A percentile compares a stretch with the other conserved stretches of the same genome.
Conservation (phyloP, 768 basidiomycete genomes). For the Butyriboletus loyo region DNA sequence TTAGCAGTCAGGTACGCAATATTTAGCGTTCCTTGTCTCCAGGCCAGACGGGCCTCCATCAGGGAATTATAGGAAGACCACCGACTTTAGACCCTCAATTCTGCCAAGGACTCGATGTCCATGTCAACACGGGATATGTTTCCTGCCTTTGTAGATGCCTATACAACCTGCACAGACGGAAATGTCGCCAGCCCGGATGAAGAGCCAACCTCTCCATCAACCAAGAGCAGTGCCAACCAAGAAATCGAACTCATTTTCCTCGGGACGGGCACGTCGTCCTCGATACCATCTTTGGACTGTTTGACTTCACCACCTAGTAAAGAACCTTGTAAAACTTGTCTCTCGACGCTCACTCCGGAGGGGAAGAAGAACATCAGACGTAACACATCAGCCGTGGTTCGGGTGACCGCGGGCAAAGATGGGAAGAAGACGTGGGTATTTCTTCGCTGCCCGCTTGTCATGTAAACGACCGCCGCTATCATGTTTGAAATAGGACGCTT, state of each 20-base stretch:
- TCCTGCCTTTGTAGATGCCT: neutral
- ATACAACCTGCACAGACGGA: neutral
- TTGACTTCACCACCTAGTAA: constrained; percentile 62
- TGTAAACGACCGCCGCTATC: neutral
- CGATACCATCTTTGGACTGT: constrained; percentile 68
- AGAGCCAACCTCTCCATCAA: neutral
- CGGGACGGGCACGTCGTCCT: constrained; percentile 79
- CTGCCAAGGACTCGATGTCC: neutral
- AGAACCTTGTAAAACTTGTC: constrained; percentile 58
- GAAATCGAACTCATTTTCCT: constrained; percentile 70
- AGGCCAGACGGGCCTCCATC: neutral
- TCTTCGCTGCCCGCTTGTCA: neutral
- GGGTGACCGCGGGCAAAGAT: constrained; percentile 39
- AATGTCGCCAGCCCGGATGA: neutral
- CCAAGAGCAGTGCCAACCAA: neutral
- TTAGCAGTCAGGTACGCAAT: no score
- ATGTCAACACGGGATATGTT: neutral
- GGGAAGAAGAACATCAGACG: constrained; percentile 83
- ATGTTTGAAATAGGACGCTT: constrained; percentile 54
- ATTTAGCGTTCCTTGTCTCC: neutral
- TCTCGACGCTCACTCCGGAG: constrained; percentile 61
- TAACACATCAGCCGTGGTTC: constrained; percentile 74
- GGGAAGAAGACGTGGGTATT: constrained; percentile 47
- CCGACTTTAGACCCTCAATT: neutral
- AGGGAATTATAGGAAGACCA: neutral